Percentiles rank a stretch among this genome's conserved stretches.
These are phyloP conservation scores for Acacia concinna DNA, from an alignment of 331 rosid species.

Conservation along the genomic window DNA sequence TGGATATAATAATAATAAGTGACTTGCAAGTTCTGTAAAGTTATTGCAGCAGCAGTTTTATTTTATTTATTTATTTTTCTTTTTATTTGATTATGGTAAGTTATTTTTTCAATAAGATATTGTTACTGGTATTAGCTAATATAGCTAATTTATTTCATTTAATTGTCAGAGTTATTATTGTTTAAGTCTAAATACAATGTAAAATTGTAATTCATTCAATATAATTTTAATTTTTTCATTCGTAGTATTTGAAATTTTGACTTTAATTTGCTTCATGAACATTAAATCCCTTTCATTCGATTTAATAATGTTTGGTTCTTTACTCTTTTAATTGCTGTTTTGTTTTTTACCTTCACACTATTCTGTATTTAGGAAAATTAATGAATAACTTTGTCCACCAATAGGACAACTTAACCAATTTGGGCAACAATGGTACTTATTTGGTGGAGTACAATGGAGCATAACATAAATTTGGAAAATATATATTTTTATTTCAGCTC, in stretches of 20 bases:
- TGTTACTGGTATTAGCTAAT: too few relatives aligned
- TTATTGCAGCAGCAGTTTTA: slow-evolving; percentile 23
- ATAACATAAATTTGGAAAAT: neutral
- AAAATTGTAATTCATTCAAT: neutral
- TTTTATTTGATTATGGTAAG: neutral
- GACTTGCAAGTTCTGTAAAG: slow-evolving; percentile 87
- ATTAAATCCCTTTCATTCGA: neutral
- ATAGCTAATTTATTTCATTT: neutral
- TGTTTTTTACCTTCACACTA: neutral
- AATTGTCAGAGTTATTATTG: too few relatives aligned
- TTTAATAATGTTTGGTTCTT: neutral
- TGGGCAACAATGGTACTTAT: neutral
- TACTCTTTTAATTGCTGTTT: neutral
- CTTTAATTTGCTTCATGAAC: neutral
- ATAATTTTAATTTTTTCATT: neutral
- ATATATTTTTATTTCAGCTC: too few relatives aligned
- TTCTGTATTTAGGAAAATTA: neutral
- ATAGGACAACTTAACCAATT: neutral
- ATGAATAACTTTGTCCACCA: neutral
- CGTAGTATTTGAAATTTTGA: neutral
- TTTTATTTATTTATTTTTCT: neutral
- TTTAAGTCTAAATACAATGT: neutral
- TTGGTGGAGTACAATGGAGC: neutral
- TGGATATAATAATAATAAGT: slow-evolving; percentile 47
- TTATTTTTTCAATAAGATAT: neutral